phyloP scores from a whole-genome alignment of 108 stramenopile species.

The Discostella pseudostelligera region DNA sequence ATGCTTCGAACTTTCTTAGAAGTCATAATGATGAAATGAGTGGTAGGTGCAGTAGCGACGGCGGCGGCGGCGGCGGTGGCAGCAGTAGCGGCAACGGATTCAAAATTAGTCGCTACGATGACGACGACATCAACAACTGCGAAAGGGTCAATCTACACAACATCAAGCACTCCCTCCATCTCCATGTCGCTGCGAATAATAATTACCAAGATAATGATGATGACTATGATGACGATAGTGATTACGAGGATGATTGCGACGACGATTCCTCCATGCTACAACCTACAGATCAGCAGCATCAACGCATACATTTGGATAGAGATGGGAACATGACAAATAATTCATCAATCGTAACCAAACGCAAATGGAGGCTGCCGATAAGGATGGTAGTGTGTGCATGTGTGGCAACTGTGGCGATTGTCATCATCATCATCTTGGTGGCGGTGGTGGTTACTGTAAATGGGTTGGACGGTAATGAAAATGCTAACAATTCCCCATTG shows the following conservation, averaged over 20 bases:
- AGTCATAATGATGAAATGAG: neutral
- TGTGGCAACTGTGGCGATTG: slow-evolving; percentile 2
- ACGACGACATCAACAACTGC: neutral
- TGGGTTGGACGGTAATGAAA: neutral
- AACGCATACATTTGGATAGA: slow-evolving; percentile 19
- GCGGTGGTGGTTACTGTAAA: too few species aligned
- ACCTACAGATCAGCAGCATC: neutral
- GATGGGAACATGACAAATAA: slow-evolving; percentile 25
- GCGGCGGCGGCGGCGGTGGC: too few species aligned
- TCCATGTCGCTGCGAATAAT: too few species aligned
- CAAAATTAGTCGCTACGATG: neutral
- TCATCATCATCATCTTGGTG: neutral
- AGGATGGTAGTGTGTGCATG: neutral
- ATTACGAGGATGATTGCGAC: slow-evolving; percentile 18
- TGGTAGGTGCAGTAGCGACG: too few species aligned
- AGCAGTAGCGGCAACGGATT: neutral
- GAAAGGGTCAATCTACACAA: neutral
- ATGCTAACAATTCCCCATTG: neutral
- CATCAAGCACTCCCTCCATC: neutral
- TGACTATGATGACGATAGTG: neutral
- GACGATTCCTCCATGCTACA: slow-evolving; percentile 11
- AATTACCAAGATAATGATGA: neutral
- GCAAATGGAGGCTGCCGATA: slow-evolving; percentile 11
- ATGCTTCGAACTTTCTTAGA: slow-evolving; percentile 2
- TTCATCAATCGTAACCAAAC: neutral